These are phyloP conservation scores for Trichoderma lentiforme DNA, from an alignment of 2,329 filamentous ascomycete genomes.

Conservation along the genomic window DNA sequence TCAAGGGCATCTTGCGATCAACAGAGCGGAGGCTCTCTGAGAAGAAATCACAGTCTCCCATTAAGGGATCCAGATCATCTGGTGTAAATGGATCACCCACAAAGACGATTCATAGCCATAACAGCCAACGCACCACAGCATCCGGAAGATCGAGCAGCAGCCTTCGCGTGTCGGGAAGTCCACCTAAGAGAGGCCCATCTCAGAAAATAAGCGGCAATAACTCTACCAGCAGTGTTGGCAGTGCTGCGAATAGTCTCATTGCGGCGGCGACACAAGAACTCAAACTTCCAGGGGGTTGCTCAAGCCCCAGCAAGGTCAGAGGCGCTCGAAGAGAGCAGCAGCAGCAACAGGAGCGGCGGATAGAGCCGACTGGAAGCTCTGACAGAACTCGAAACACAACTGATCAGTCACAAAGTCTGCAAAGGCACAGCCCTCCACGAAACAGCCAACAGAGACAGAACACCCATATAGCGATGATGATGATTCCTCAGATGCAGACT, in stretches of 20 bases:
- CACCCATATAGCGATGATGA: not conserved
- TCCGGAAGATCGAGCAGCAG: slow-evolving; percentile 19
- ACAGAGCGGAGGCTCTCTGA: slow-evolving; percentile 51
- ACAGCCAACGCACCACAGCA: slow-evolving; percentile 13
- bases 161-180: slow-evolving; percentile 26
- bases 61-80: slow-evolving; percentile 28
- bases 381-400: slow-evolving; percentile 11
- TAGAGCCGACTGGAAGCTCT: not conserved
- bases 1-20: slow-evolving; percentile 50
- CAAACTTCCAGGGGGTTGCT: slow-evolving; percentile 35
- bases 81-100: slow-evolving; percentile 24
- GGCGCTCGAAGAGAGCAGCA: slow-evolving; percentile 28
- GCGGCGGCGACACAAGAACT: slow-evolving; percentile 35
- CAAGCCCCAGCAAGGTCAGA: slow-evolving; percentile 44
- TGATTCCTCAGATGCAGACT: not conserved
- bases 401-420: slow-evolving; percentile 13
- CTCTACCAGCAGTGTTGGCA: slow-evolving; percentile 34
- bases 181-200: slow-evolving; percentile 28
- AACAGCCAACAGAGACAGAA: slow-evolving; percentile 16
- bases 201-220: slow-evolving; percentile 24
- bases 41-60: slow-evolving; percentile 32
- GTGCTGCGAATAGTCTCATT: slow-evolving; percentile 41
- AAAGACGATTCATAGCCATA: slow-evolving; percentile 20
- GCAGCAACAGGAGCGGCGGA: not conserved
- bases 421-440: not conserved